Conservation (phyloP, 441 rosid genomes). For the Erodium moschatum region DNA sequence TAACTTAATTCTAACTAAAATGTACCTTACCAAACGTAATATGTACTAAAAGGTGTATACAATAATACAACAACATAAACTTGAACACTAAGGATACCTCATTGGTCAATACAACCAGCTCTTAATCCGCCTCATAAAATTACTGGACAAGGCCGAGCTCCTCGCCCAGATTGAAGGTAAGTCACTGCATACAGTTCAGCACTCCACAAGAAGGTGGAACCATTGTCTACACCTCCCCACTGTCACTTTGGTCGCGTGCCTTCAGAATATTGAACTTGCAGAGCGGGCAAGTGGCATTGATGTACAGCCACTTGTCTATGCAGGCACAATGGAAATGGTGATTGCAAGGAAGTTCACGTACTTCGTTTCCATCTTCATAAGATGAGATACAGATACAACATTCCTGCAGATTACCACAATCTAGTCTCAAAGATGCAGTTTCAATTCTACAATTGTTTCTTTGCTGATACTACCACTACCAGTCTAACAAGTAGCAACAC, state of each 20-base stretch:
- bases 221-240: constrained; percentile 16
- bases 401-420: constrained; percentile 33
- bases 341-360: constrained; percentile 50
- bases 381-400: constrained; percentile 55
- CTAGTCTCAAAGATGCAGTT: too few relatives aligned
- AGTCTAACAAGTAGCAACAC: too few relatives aligned
- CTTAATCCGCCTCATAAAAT: too few relatives aligned
- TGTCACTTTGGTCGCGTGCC: constrained; percentile 27
- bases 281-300: constrained; percentile 56
- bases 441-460: too few relatives aligned
- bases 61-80: too few relatives aligned
- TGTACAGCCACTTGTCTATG: constrained; percentile 54
- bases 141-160: too few relatives aligned
- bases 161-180: background rate
- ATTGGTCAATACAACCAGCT: too few relatives aligned
- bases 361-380: constrained; percentile 47
- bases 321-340: constrained; percentile 57
- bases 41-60: too few relatives aligned
- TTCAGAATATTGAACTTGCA: constrained; percentile 63
- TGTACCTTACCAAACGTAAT: too few relatives aligned
- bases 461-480: too few relatives aligned
- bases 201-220: background rate
- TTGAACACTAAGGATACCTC: too few relatives aligned
- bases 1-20: too few relatives aligned
- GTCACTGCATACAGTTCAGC: background rate